phyloP scores from a whole-genome alignment of 1,284 basidiomycete genomes.

The Amylostereum chailletii region DNA sequence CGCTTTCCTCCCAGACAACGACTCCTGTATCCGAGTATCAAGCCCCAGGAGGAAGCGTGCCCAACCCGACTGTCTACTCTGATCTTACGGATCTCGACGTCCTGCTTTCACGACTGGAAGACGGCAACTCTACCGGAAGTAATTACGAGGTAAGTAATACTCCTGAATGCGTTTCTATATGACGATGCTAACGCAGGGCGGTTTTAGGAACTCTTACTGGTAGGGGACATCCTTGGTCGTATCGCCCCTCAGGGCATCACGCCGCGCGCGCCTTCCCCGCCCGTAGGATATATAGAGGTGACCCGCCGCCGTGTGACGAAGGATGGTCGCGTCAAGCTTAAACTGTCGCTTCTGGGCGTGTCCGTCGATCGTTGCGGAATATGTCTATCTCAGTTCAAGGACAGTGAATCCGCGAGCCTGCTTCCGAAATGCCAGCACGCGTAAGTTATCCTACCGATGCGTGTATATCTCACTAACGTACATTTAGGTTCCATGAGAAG shows the following conservation, averaged over 20 bases:
- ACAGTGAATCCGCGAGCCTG: conserved; percentile 46
- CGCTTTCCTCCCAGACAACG: conserved; percentile 4
- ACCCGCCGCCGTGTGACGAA: conserved; percentile 56
- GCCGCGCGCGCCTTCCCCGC: conserved; percentile 22
- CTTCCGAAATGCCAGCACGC: conserved; percentile 64
- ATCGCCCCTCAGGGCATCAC: conserved; percentile 12
- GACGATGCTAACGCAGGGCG: conserved; percentile 5
- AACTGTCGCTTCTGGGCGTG: conserved; percentile 63
- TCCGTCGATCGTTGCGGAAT: conserved; percentile 74
- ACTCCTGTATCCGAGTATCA: background rate
- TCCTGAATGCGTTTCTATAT: conserved; percentile 1
- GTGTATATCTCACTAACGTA: background rate
- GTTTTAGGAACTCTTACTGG: conserved; percentile 42
- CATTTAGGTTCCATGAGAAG: conserved; percentile 40
- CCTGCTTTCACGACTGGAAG: conserved; percentile 42
- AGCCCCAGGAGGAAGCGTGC: background rate
- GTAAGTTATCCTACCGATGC: conserved; percentile 25
- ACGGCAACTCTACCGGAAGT: conserved; percentile 29
- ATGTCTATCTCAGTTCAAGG: conserved; percentile 71
- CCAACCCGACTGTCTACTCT: conserved; percentile 16
- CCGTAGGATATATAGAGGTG: conserved; percentile 56
- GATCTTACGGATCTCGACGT: conserved; percentile 57
- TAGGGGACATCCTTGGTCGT: conserved; percentile 58
- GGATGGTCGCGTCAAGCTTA: conserved; percentile 72
- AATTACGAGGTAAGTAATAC: conserved; percentile 49